Evolutionary conservation across 2,329 filamentous ascomycete genomes (phyloP), one percentile per base, ranked within the genome.

Genomic region (Pestalotiopsis sp.): DNA sequence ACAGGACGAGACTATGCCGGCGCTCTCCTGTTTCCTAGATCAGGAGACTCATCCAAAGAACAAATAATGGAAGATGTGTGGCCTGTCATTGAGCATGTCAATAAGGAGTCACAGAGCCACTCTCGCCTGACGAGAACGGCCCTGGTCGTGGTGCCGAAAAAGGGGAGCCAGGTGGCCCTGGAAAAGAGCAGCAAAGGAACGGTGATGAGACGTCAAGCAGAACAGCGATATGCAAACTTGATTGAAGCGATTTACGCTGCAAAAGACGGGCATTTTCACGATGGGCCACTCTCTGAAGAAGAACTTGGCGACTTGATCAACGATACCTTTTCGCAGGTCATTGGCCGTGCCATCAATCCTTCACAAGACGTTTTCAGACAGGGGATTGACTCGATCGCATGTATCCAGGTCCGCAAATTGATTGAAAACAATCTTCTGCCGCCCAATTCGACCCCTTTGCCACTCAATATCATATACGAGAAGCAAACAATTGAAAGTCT

Each of bases 141-240:
- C 84, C 70, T 91, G 14, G 71, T 88, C 0, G 78, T 85, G 0
- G 78, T 89, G 57, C 74, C 80, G 0, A 69, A 79, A 7, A 70
- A 74, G 9, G 72, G 75, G 0, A 67, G 67, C 1, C 66, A 69
- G n/a, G 71, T 78, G 0, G 77, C 90, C 0, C 82, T 85, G 68
- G 63, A 65, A 6, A 91, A 89, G 76, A 91, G 86, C 69, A 91
- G 87, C 71, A 92, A 92, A 76, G 89, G 89, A 0, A 90, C 88
- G 0, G 79, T 89, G 1, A 77, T 91, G 17, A 81, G 89, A 27
- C 79, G 77, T 13, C 81, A 81, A 61, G 87, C 85, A 0, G 87
- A 90, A 68, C 79, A 83, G 58, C 78, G 78, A 7, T 91, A 87
- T 72, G 74, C 77, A 1, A 68, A 78, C 0, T 69, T 79, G 1